Evolutionary conservation across 2,329 filamentous ascomycete species (phyloP).

Genomic region (Alternaria gaisen): DNA sequence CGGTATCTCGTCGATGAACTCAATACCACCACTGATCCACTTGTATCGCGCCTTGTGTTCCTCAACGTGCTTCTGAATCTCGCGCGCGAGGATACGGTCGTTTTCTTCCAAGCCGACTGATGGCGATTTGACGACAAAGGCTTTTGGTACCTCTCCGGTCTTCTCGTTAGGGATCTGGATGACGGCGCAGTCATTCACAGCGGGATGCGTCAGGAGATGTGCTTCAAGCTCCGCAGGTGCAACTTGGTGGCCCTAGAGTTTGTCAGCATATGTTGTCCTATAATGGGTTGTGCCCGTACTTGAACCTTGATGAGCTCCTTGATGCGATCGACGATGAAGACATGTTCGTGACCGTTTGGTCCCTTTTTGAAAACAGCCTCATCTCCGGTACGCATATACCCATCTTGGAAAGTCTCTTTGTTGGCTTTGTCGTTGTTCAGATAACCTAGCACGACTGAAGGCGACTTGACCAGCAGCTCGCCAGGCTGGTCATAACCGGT

Average conservation of each 20-base stretch:
- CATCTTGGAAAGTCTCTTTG: slow-evolving; percentile 78
- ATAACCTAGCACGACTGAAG: slow-evolving; percentile 75
- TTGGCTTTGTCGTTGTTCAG: slow-evolving; percentile 86
- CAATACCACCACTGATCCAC: slow-evolving; percentile 68
- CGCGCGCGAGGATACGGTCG: slow-evolving; percentile 58
- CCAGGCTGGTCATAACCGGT: slow-evolving; percentile 68
- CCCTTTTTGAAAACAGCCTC: slow-evolving; percentile 69
- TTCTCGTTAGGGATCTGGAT: slow-evolving; percentile 74
- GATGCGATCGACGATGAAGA: slow-evolving; percentile 85
- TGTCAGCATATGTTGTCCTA: neutral
- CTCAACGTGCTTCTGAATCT: slow-evolving; percentile 67
- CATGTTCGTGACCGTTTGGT: slow-evolving; percentile 74
- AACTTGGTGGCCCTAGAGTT: slow-evolving; percentile 75
- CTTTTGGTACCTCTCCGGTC: slow-evolving; percentile 70
- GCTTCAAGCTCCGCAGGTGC: slow-evolving; percentile 85
- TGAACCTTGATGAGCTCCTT: slow-evolving; percentile 83
- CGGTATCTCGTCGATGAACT: slow-evolving; percentile 60
- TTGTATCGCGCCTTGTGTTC: slow-evolving; percentile 69
- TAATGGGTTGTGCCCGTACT: slow-evolving; percentile 53
- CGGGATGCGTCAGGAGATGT: slow-evolving; percentile 76
- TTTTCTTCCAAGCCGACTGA: slow-evolving; percentile 62
- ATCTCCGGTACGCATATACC: slow-evolving; percentile 85
- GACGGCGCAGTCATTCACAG: slow-evolving; percentile 81
- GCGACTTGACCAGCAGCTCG: slow-evolving; percentile 81
- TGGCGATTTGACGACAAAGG: slow-evolving; percentile 68